These are phyloP conservation scores for Chrysoporthe deuterocubensis DNA, from an alignment of 2,329 filamentous ascomycete genomes.

Conservation along the genomic window DNA sequence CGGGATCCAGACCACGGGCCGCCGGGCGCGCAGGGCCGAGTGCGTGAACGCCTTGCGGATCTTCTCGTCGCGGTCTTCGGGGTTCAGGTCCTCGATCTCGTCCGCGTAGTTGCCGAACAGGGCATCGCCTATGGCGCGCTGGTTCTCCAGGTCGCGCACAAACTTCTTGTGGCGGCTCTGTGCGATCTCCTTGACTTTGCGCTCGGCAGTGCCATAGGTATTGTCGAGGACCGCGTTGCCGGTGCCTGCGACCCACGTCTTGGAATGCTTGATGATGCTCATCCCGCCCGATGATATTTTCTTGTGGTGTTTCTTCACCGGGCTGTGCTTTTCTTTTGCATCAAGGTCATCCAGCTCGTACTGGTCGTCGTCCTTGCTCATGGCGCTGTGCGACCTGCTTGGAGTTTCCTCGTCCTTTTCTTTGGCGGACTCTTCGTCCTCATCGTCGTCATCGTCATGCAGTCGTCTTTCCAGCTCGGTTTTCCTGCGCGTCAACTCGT, in stretches of 20 bases:
- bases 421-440: slow-evolving; percentile 38
- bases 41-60: slow-evolving; percentile 91
- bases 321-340: background rate
- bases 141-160: slow-evolving; percentile 70
- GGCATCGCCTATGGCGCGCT: slow-evolving; percentile 75
- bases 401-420: slow-evolving; percentile 25
- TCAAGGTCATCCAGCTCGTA: slow-evolving; percentile 42
- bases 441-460: slow-evolving; percentile 46
- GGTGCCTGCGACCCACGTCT: slow-evolving; percentile 52
- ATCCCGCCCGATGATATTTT: slow-evolving; percentile 23
- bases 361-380: slow-evolving; percentile 29
- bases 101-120: slow-evolving; percentile 88
- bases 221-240: slow-evolving; percentile 53
- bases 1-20: slow-evolving; percentile 93
- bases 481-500: background rate
- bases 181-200: slow-evolving; percentile 47
- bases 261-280: slow-evolving; percentile 41
- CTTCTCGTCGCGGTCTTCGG: slow-evolving; percentile 83
- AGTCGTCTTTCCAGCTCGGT: background rate
- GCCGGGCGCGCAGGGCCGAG: slow-evolving; percentile 78
- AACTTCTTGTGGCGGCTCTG: slow-evolving; percentile 54
- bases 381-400: slow-evolving; percentile 33
- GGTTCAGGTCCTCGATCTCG: slow-evolving; percentile 91
- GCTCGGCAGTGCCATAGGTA: slow-evolving; percentile 47
- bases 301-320: slow-evolving; percentile 24